Evolutionary conservation across 1,284 basidiomycete genomes (phyloP).

Genomic region (Trichosporon ovoides): DNA sequence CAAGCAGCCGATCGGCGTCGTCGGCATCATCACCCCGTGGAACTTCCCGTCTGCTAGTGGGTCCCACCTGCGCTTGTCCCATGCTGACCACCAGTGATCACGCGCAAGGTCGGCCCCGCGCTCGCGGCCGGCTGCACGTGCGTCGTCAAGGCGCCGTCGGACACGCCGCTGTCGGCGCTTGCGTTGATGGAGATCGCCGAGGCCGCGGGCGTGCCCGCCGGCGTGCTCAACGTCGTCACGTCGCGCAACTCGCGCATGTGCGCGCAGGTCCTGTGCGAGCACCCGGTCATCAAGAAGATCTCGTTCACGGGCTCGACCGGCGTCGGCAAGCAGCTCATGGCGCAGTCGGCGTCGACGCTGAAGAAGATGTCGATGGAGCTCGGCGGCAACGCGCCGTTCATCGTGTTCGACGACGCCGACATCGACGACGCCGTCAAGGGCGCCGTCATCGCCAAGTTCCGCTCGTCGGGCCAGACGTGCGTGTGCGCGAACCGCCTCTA

Average conservation of each 20-base stretch:
- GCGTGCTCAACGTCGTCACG: slow-evolving; percentile 88
- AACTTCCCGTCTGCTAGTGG: slow-evolving; percentile 13
- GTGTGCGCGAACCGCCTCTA: slow-evolving; percentile 64
- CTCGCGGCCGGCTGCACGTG: slow-evolving; percentile 90
- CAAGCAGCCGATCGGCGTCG: slow-evolving; percentile 52
- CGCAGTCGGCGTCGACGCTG: slow-evolving; percentile 75
- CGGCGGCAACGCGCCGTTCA: slow-evolving; percentile 68
- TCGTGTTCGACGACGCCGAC: slow-evolving; percentile 92
- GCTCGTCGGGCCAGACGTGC: slow-evolving; percentile 75
- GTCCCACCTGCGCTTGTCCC: slow-evolving; percentile 81
- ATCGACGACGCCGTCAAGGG: slow-evolving; percentile 83
- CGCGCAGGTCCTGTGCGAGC: slow-evolving; percentile 30
- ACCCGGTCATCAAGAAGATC: slow-evolving; percentile 66
- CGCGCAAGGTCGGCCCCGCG: slow-evolving; percentile 54
- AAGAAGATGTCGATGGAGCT: slow-evolving; percentile 82
- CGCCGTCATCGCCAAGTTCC: slow-evolving; percentile 84
- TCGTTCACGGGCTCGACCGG: slow-evolving; percentile 84
- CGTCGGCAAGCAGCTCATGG: slow-evolving; percentile 81
- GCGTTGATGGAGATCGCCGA: slow-evolving; percentile 63
- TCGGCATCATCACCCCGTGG: slow-evolving; percentile 47
- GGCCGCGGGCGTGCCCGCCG: slow-evolving; percentile 88
- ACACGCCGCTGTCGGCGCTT: slow-evolving; percentile 90
- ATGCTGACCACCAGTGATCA: slow-evolving; percentile 53
- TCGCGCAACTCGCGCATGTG: slow-evolving; percentile 30
- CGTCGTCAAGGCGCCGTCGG: slow-evolving; percentile 90